Conservation (phyloP, 306 rosid species). For the apple (Malus domestica) region ASM211411v1 NC_041791.1:35555001-35555500, state of each 20-base stretch:
- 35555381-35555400: neutral
- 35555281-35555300: neutral
- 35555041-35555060: constrained; percentile 65
- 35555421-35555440: neutral
- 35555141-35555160: constrained; percentile 26
- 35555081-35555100: constrained; percentile 74
- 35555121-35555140: constrained; percentile 90
- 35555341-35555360: neutral
- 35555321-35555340: neutral
- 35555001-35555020: constrained; percentile 67
- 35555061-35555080: constrained; percentile 81
- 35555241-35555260: neutral
- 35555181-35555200: neutral
- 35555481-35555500: constrained; percentile 70
- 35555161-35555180: constrained; percentile 6
- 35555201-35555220: neutral
- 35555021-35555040: constrained; percentile 48
- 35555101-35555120: constrained; percentile 84
- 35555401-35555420: neutral
- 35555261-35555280: neutral
- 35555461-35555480: constrained; percentile 53
- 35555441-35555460: neutral
- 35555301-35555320: neutral
- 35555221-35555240: neutral
- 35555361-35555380: neutral